Base-by-base conservation (phyloP, 2,329 filamentous ascomycete species). In the Cadophora sp. region DNA sequence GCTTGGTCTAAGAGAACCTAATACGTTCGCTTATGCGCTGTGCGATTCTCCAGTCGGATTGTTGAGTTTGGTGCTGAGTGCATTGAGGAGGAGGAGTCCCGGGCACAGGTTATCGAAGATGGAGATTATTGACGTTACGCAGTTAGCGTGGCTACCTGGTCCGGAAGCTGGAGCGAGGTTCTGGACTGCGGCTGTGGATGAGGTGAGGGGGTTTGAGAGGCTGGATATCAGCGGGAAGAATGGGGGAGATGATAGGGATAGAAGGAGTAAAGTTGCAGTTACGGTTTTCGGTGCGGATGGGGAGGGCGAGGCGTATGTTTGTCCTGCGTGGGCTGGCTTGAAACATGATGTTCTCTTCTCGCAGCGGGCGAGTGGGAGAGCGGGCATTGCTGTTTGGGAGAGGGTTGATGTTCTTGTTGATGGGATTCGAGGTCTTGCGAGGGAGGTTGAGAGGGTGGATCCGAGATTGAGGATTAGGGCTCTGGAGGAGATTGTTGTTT, bases 101-200 rank as follows among this genome's bases (percentile, higher is more conserved):
- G 75, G 70, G 5, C 78, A 80, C 64, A 78, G 79, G 18, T 80
- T 87, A 60, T 80, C 81, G 1, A 78, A 80, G 3, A 79, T 81
- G 16, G 86, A 90, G 64, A 80, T 91, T 27, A 81, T 91, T 66
- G 87, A 86, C 20, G 80, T 89, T 72, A 84, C 87, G 1, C 84
- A 87, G 74, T 78, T 91, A 33, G 84, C 87, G 24, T 91, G 89
- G 89, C 77, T 91, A 0, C 88, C 89, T 0, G 89, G 89, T 0
- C 88, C 88, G 0, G 89, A 91, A 73, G 83, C 83, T 1, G 83
- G 83, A 3, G 77, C 90, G 71, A 80, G 87, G 30, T 89, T 84
- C 65, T 87, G 83, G 84, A 80, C 84, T 20, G 63, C 67, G 30
- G 74, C 72, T 2, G 56, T 67, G 16, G 60, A 58, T 11, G 75